A percentile compares a stretch with the other conserved stretches of the same genome.
These are phyloP conservation scores for Esteya vermicola DNA, from an alignment of 2,329 filamentous ascomycete genomes.

Conservation along the genomic window DNA sequence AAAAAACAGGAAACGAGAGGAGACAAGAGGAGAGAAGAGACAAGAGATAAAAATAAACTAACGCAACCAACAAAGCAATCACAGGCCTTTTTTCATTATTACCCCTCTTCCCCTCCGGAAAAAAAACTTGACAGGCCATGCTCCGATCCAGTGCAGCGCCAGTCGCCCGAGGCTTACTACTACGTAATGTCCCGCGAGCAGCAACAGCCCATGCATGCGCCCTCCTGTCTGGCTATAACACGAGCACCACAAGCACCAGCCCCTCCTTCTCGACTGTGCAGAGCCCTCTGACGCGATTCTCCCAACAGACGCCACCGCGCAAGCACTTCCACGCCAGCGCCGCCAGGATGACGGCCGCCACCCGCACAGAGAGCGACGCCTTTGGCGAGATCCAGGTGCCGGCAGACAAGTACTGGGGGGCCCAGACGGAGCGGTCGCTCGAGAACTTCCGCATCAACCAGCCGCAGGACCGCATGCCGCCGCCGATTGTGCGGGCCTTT, in stretches of 20 bases:
- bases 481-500: constrained; percentile 82
- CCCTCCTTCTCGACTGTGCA: neutral
- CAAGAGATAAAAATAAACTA: no score
- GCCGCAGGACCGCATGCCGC: constrained; percentile 95
- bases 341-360: constrained; percentile 21
- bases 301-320: neutral
- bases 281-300: neutral
- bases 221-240: neutral
- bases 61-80: neutral
- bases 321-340: constrained; percentile 8
- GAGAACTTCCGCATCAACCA: constrained; percentile 99
- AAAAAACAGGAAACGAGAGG: neutral
- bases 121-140: constrained; percentile 3
- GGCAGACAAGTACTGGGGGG: constrained; percentile 94
- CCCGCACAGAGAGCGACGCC: constrained; percentile 86
- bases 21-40: neutral
- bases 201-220: neutral
- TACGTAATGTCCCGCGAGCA: constrained; percentile 2
- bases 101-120: neutral
- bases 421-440: constrained; percentile 89
- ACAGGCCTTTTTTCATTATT: neutral
- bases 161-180: constrained; percentile 7
- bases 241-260: neutral
- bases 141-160: constrained; percentile 7
- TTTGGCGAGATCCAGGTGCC: constrained; percentile 94